Evolutionary conservation across 2,329 filamentous ascomycete species (phyloP).

Genomic region (Phialemoniopsis sp.): DNA sequence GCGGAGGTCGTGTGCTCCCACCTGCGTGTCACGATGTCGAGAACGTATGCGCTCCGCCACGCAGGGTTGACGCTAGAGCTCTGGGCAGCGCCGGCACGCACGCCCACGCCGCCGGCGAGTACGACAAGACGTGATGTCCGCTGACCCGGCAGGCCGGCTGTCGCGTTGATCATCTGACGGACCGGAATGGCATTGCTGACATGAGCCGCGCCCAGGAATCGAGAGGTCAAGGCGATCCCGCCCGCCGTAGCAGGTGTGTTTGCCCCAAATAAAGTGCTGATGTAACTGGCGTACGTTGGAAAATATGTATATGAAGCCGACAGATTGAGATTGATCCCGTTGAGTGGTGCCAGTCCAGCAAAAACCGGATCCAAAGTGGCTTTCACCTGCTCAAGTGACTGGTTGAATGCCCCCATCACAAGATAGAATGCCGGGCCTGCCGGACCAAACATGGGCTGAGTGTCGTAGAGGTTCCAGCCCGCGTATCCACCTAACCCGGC

Average conservation of each 20-base stretch:
- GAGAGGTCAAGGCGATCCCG: neutral
- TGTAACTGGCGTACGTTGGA: neutral
- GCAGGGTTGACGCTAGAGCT: slow-evolving; percentile 23
- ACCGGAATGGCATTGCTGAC: neutral
- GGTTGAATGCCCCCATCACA: neutral
- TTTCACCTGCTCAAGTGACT: neutral
- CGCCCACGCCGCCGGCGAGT: neutral
- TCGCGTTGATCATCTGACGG: neutral
- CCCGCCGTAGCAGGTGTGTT: neutral
- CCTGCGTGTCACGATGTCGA: slow-evolving; percentile 19
- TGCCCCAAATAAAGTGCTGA: neutral
- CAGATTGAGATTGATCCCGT: neutral
- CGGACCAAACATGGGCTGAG: neutral
- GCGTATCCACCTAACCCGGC: neutral
- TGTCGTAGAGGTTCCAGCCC: neutral
- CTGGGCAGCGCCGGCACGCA: neutral
- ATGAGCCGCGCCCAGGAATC: neutral
- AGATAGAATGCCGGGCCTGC: neutral
- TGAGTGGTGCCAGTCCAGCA: neutral
- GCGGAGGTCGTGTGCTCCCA: slow-evolving; percentile 19
- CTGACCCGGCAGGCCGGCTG: neutral
- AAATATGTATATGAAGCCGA: neutral
- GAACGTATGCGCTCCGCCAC: slow-evolving; percentile 32
- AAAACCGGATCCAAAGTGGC: neutral
- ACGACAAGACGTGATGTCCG: neutral